Percentiles rank a stretch among this genome's conserved stretches.
These are phyloP conservation scores for Beauveria pseudobassiana DNA, from an alignment of 2,329 filamentous ascomycete genomes.

Conservation along the genomic window DNA sequence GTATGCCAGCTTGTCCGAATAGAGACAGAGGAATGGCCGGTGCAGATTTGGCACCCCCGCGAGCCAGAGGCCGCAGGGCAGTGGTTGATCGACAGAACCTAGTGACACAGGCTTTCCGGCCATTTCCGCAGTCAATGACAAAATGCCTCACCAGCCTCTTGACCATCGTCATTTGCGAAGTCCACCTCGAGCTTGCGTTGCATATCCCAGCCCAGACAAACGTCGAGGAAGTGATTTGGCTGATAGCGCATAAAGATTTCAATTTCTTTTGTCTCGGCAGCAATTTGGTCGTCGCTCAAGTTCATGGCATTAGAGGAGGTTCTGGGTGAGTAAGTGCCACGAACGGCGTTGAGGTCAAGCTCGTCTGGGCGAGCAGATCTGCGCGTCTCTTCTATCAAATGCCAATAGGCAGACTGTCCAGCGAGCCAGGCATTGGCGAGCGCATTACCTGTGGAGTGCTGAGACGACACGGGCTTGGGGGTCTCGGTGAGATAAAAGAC, in stretches of 20 bases:
- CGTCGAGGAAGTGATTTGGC: constrained; percentile 69
- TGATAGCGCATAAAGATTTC: constrained; percentile 65
- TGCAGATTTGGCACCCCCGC: neutral
- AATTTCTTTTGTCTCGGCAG: constrained; percentile 73
- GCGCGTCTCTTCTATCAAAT: constrained; percentile 68
- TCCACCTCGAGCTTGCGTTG: constrained; percentile 76
- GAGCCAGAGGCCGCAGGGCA: neutral
- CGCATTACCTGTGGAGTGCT: constrained; percentile 43
- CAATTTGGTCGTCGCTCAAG: constrained; percentile 61
- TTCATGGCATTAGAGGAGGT: constrained; percentile 69
- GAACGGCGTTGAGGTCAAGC: constrained; percentile 57
- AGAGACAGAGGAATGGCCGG: neutral
- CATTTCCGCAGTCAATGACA: constrained; percentile 64
- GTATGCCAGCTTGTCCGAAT: constrained; percentile 1
- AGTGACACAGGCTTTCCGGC: constrained; percentile 34
- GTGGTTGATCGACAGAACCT: constrained; percentile 34
- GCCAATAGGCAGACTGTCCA: constrained; percentile 74
- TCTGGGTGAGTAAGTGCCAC: constrained; percentile 72
- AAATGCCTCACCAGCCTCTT: constrained; percentile 70
- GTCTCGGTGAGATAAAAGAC: constrained; percentile 74
- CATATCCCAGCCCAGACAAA: constrained; percentile 90
- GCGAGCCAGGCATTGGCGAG: constrained; percentile 70
- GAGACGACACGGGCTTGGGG: constrained; percentile 48
- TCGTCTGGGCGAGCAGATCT: constrained; percentile 66
- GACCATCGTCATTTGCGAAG: constrained; percentile 74